Evolutionary conservation across 345 rosid species (phyloP).

Genomic region (Dipteronia sinensis): DNA sequence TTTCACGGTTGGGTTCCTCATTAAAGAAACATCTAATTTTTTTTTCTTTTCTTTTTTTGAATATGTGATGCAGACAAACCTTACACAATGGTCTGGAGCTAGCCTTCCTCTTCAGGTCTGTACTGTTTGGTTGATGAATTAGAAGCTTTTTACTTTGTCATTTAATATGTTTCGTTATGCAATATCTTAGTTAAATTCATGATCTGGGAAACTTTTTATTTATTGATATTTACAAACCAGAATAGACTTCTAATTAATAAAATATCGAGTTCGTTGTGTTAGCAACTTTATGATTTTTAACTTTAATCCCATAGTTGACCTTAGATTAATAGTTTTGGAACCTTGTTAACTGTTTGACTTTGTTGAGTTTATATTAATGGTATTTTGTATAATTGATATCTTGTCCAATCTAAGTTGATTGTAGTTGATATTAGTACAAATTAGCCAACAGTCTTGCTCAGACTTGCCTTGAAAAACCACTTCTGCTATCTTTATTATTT

Average conservation of each 20-base stretch:
- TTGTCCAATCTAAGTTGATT: too few species aligned
- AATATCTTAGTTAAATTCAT: not conserved
- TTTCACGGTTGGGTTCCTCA: constrained; percentile 15
- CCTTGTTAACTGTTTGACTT: too few species aligned
- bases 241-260: not conserved
- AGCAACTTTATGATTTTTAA: too few species aligned
- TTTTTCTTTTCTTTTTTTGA: constrained; percentile 10
- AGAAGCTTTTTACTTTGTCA: not conserved
- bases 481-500: not conserved
- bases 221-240: not conserved
- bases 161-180: not conserved
- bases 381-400: too few species aligned
- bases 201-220: not conserved
- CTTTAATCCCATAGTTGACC: too few species aligned
- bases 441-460: too few species aligned
- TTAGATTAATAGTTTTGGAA: too few species aligned
- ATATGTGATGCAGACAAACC: constrained; percentile 75
- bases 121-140: not conserved
- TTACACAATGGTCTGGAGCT: constrained; percentile 96
- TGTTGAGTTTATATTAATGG: too few species aligned
- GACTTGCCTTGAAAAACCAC: not conserved
- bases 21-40: not conserved
- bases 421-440: too few species aligned
- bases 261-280: not conserved
- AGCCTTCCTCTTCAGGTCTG: constrained; percentile 93